Percentiles rank a stretch among this genome's conserved stretches.
phyloP scores from a whole-genome alignment of 1,284 basidiomycete genomes.

The Amylostereum areolatum region DNA sequence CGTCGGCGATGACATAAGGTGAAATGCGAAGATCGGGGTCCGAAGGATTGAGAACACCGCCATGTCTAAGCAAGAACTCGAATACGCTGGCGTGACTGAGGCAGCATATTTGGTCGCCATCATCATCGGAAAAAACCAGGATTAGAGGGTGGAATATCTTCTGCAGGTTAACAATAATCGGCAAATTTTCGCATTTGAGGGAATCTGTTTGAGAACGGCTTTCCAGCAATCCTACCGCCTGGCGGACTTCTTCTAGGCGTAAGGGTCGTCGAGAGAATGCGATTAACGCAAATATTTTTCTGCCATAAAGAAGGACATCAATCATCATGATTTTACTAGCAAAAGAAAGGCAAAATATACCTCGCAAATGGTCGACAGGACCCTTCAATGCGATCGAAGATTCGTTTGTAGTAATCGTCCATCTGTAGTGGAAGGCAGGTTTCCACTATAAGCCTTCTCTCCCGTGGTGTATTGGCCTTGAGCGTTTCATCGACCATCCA shows the following conservation, averaged over 20 bases:
- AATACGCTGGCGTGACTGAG: slow-evolving; percentile 20
- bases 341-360: background rate
- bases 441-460: too few relatives aligned
- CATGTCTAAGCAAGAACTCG: slow-evolving; percentile 16
- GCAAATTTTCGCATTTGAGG: too few relatives aligned
- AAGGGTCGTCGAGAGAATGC: slow-evolving; percentile 19
- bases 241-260: slow-evolving; percentile 17
- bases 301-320: too few relatives aligned
- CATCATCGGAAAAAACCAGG: too few relatives aligned
- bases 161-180: too few relatives aligned
- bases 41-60: slow-evolving; percentile 5
- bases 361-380: background rate
- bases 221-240: slow-evolving; percentile 15
- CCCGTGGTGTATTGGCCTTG: too few relatives aligned
- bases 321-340: background rate
- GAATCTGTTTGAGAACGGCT: too few relatives aligned
- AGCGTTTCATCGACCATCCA: too few relatives aligned
- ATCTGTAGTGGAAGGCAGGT: background rate
- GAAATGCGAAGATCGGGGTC: background rate
- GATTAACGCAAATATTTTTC: slow-evolving; percentile 21
- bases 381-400: background rate
- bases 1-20: background rate
- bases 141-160: too few relatives aligned
- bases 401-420: background rate
- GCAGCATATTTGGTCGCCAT: too few relatives aligned